These are phyloP conservation scores for Alloteropsis angusta DNA, from an alignment of 202 grass and related monocot genomes.

Conservation along the genomic window DNA sequence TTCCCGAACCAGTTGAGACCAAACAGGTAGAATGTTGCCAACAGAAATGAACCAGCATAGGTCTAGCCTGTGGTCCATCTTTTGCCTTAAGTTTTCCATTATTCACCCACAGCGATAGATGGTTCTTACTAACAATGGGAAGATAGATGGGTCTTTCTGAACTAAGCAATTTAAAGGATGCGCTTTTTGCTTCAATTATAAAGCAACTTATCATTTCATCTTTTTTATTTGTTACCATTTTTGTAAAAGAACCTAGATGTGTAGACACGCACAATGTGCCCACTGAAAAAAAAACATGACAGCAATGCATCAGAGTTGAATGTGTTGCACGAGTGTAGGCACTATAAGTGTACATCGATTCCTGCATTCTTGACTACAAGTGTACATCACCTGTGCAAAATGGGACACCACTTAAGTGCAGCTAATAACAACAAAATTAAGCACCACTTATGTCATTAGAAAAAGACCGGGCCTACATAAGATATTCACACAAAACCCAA, in stretches of 20 bases:
- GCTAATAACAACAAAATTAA: not conserved
- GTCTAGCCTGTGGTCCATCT: not conserved
- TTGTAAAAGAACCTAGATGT: not conserved
- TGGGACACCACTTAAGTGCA: not conserved
- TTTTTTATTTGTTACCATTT: not conserved
- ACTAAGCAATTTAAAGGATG: not conserved
- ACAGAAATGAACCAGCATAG: not conserved
- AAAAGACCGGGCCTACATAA: not conserved
- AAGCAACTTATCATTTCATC: not conserved
- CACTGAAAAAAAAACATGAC: not conserved
- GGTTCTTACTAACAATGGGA: not conserved
- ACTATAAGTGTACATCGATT: not conserved
- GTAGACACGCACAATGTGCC: not conserved
- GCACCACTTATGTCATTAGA: not conserved
- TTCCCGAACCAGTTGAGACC: not conserved
- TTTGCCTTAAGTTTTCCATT: not conserved
- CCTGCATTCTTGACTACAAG: not conserved
- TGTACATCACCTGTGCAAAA: not conserved
- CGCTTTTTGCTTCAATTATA: not conserved
- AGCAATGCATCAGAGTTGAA: not conserved
- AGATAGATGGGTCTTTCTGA: not conserved
- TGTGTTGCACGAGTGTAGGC: not conserved
- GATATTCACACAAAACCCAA: not conserved
- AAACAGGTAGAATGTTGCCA: not conserved
- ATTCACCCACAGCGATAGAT: not conserved